phyloP scores from a whole-genome alignment of 768 basidiomycete species.

The Sporobolomyces pararoseus region DNA sequence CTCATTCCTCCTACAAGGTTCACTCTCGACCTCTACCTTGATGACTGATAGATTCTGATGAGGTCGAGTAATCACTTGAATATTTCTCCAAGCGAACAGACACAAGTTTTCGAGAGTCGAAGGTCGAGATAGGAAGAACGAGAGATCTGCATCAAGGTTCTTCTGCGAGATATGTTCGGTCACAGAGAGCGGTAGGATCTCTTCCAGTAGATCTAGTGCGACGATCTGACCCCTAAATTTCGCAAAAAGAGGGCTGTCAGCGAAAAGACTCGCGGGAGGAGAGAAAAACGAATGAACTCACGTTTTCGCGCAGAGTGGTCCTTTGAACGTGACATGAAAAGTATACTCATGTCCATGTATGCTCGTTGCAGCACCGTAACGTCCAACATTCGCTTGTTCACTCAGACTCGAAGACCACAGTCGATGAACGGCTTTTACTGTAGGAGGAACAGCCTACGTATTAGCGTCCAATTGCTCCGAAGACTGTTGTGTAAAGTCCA shows the following conservation, averaged over 20 bases:
- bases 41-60: background rate
- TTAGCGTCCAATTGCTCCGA: no score
- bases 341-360: slow-evolving; percentile 25
- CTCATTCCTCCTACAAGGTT: slow-evolving; percentile 16
- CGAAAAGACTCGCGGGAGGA: background rate
- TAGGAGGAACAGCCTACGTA: no score
- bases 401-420: background rate
- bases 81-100: slow-evolving; percentile 35
- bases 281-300: slow-evolving; percentile 20
- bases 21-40: slow-evolving; percentile 22
- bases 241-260: background rate
- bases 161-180: slow-evolving; percentile 5
- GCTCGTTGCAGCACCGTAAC: slow-evolving; percentile 5
- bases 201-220: slow-evolving; percentile 16
- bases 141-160: slow-evolving; percentile 36
- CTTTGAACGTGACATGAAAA: slow-evolving; percentile 28
- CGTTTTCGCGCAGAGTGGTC: slow-evolving; percentile 15
- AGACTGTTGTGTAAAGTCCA: no score
- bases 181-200: slow-evolving; percentile 10
- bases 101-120: slow-evolving; percentile 39
- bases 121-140: slow-evolving; percentile 29
- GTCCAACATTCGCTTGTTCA: background rate
- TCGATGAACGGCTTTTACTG: slow-evolving; percentile 29
- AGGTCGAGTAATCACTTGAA: slow-evolving; percentile 20
- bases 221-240: slow-evolving; percentile 7